phyloP scores from a whole-genome alignment of 2,329 filamentous ascomycete species.

The Cytospora piceae region DNA sequence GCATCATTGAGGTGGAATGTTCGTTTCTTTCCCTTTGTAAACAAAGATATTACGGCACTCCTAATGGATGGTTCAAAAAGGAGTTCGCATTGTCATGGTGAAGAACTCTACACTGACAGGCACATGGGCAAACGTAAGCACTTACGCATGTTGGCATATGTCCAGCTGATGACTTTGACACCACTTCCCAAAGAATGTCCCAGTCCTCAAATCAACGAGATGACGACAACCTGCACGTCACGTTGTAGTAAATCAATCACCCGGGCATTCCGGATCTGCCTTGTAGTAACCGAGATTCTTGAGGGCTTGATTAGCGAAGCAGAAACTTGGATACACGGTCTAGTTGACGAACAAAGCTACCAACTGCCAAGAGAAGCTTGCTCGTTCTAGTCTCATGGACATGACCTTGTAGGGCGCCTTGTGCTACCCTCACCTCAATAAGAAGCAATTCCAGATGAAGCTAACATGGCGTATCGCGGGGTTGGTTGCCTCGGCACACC shows the following conservation, averaged over 20 bases:
- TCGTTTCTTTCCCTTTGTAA: conserved; percentile 20
- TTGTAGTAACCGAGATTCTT: neutral
- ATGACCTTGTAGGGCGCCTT: neutral
- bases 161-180: neutral
- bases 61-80: neutral
- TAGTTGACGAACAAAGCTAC: neutral
- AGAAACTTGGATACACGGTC: neutral
- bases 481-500: neutral
- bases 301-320: neutral
- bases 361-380: neutral
- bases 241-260: neutral
- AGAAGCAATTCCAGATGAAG: neutral
- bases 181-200: neutral
- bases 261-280: neutral
- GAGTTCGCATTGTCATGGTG: neutral
- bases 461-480: neutral
- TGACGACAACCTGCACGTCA: neutral
- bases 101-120: neutral
- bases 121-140: neutral
- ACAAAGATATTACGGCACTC: conserved; percentile 6
- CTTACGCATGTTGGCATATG: neutral
- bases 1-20: conserved; percentile 15
- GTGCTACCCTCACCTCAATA: neutral
- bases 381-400: neutral
- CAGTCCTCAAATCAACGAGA: neutral